Base-by-base conservation (phyloP, 2,329 filamentous ascomycete species). In the Furcasterigmium furcatum region DNA sequence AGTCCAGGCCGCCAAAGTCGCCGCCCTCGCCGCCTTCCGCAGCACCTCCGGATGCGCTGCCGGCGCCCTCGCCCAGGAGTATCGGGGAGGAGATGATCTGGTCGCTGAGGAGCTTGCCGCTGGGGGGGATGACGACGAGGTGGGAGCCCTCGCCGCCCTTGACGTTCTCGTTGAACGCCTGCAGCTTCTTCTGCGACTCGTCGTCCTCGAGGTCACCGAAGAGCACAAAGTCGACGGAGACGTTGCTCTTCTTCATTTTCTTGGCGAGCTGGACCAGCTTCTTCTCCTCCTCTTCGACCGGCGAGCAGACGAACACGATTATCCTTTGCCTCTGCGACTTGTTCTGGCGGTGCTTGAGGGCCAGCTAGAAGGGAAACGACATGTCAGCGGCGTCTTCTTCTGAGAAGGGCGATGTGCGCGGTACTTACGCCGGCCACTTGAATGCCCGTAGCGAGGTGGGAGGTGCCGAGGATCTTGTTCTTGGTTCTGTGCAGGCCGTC, bases 201-300 rank as follows among this genome's bases (percentile, higher is more conserved):
- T 95, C 89, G 57, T 91, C 88, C 55, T 94, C 89, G 44, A 96
- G 79, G 58, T 99, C 92, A 55, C 94, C 94, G 59, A 99, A 99
- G 39, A 92, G 83, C 50, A 99, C 81, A 61, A 99, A 92, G 67
- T 99, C 94, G 62, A 99, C 88, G 50, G 85, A 88, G 49, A 96
- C 88, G 61, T 88, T 92, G 68, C 86, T 87, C 80, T 99, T 99
- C 83, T 97, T 97, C 91, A 97, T 95, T 74, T 94, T 95, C 76
- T 94, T 95, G 38, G 94, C 91, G 24, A 99, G 79, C 62, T 89
- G 88, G 51, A 91, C 80, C 42, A 99, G 82, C 44, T 87, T 83
- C 72, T 94, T 94, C 67, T 96, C 88, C 53, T 89, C 86, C 62
- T 99, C 94, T 51, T 84, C 79, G 61, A 97, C 85, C 22, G 91